phyloP scores from a whole-genome alignment of 768 basidiomycete species.

The Rhizopogon sp. region DNA sequence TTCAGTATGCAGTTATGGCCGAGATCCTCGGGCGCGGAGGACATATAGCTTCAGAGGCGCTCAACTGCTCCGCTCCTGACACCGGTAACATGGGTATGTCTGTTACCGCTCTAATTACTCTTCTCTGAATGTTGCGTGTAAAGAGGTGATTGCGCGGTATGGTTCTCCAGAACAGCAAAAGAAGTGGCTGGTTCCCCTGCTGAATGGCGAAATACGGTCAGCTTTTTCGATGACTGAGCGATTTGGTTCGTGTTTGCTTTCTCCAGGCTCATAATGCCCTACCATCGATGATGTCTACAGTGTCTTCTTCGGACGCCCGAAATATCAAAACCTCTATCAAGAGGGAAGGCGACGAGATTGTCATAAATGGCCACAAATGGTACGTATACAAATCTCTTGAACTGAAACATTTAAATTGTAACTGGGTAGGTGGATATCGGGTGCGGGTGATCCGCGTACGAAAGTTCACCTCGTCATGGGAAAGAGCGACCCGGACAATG shows the following conservation, averaged over 20 bases:
- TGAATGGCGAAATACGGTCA: constrained; percentile 91
- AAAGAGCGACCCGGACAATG: constrained; percentile 84
- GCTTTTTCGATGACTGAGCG: constrained; percentile 98
- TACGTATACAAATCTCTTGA: constrained; percentile 23
- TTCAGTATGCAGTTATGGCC: constrained; percentile 95
- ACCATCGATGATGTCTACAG: constrained; percentile 21
- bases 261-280: constrained; percentile 5
- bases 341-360: constrained; percentile 80
- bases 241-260: constrained; percentile 48
- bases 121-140: constrained; percentile 1
- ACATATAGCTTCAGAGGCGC: constrained; percentile 76
- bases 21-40: constrained; percentile 86
- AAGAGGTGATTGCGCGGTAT: constrained; percentile 96
- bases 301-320: constrained; percentile 93
- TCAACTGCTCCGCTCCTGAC: constrained; percentile 95
- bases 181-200: constrained; percentile 81
- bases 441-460: constrained; percentile 90
- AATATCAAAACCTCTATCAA: constrained; percentile 89
- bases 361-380: constrained; percentile 98
- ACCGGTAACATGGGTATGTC: constrained; percentile 93
- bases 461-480: constrained; percentile 92
- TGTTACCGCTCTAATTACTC: background rate
- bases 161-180: constrained; percentile 89
- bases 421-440: constrained; percentile 87
- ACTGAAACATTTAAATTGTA: background rate